These are phyloP conservation scores for Epithemia pelagica DNA, from an alignment of 108 stramenopile genomes.

Conservation along the genomic window DNA sequence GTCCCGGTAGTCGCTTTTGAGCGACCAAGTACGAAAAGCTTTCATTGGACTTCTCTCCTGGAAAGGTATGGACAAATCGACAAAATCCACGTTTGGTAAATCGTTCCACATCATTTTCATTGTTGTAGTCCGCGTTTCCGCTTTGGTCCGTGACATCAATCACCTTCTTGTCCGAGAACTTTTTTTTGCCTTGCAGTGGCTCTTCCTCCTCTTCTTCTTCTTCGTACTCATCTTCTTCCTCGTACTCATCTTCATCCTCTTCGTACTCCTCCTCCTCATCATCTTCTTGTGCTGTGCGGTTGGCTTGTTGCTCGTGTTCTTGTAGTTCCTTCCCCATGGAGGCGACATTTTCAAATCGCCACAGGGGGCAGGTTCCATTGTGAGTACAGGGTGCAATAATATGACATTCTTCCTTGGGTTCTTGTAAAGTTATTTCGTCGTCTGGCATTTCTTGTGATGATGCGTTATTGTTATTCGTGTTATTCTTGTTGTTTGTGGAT, in stretches of 20 bases:
- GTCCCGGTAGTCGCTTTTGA: constrained; percentile 50
- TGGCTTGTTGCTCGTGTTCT: background rate
- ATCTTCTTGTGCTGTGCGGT: constrained; percentile 21
- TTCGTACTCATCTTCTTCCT: constrained; percentile 21
- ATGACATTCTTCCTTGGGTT: constrained; percentile 34
- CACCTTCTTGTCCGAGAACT: background rate
- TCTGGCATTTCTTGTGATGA: background rate
- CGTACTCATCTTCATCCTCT: constrained; percentile 25
- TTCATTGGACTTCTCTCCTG: constrained; percentile 50
- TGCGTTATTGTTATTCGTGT: background rate
- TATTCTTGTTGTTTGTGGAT: constrained; percentile 1
- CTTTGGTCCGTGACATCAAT: constrained; percentile 20
- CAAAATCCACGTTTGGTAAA: constrained; percentile 60
- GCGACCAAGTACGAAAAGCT: constrained; percentile 81
- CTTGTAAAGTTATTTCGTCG: constrained; percentile 7
- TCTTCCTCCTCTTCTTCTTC: constrained; percentile 15
- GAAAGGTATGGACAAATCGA: constrained; percentile 80
- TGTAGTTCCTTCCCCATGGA: background rate
- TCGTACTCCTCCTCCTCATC: constrained; percentile 22
- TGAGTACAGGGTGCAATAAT: constrained; percentile 84
- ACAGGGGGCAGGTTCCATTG: constrained; percentile 73
- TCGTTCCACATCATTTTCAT: background rate
- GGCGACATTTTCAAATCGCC: constrained; percentile 33
- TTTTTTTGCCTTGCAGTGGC: background rate
- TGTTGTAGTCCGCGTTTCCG: constrained; percentile 19